Conservation (phyloP, 108 stramenopile species). For the Bacterosira constricta region DNA sequence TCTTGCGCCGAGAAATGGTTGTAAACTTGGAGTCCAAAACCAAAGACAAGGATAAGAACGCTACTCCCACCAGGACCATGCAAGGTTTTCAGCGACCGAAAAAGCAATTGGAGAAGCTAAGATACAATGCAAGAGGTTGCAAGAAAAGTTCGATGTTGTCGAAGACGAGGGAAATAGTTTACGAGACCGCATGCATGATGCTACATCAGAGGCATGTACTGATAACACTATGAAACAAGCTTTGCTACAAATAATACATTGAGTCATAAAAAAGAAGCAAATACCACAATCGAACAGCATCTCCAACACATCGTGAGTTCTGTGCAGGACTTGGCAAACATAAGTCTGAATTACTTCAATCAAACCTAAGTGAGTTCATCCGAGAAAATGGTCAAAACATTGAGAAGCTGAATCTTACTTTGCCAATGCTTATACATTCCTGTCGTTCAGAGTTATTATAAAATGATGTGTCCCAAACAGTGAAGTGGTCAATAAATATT, state of each 20-base stretch:
- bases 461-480: too few species aligned
- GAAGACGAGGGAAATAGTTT: slow-evolving; percentile 15
- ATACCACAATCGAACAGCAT: slow-evolving; percentile 27
- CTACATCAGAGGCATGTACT: slow-evolving; percentile 11
- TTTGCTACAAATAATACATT: slow-evolving; percentile 23
- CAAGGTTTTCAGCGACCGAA: slow-evolving; percentile 23
- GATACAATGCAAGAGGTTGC: not conserved
- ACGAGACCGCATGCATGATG: slow-evolving; percentile 12
- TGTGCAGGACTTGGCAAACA: slow-evolving; percentile 29
- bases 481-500: too few species aligned
- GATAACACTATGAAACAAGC: slow-evolving; percentile 11
- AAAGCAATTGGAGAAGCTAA: slow-evolving; percentile 22
- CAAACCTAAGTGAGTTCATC: slow-evolving; percentile 20
- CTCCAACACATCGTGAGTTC: slow-evolving; percentile 35
- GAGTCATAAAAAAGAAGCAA: slow-evolving; percentile 5
- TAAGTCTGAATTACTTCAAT: too few species aligned
- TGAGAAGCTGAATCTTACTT: slow-evolving; percentile 20
- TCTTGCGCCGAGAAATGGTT: slow-evolving; percentile 34
- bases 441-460: too few species aligned
- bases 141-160: slow-evolving; percentile 4
- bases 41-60: slow-evolving; percentile 43
- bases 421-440: too few species aligned
- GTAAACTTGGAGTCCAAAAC: slow-evolving; percentile 25
- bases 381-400: slow-evolving; percentile 12
- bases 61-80: slow-evolving; percentile 27